Evolutionary conservation across 164 flowering plant genomes (phyloP), one percentile per base, ranked within the genome.

Genomic region (Stephania yunnanensis): DNA sequence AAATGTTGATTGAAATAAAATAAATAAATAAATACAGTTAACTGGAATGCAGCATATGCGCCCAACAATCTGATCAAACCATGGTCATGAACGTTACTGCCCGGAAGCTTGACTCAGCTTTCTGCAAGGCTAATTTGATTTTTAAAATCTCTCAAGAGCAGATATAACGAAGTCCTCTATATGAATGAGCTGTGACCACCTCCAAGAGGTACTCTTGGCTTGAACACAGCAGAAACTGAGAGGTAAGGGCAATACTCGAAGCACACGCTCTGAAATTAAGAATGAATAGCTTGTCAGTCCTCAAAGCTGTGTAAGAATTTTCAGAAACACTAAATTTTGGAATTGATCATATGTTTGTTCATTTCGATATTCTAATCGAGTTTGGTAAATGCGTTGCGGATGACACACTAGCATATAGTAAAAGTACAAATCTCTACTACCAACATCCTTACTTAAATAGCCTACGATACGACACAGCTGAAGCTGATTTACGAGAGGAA

Each of bases 121-220:
- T 55, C 63, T 10, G 63, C 63, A 55, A 19, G 19, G 13, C 63
- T 17, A 36, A 55, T 55, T 55, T 10, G 1, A 5, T 55, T 2
- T 12, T 5, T 10, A 15, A 12, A 12, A 55, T 12, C 63, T 15
- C 63, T 55, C n/a, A 11, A 4, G 6, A 55, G 5, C 13, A 7
- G 36, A n/a, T 1, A 9, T 30, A 15, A 52, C 50, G 65, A 69
- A 68, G 7, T 69, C 30, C 65, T 10, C 53, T 87, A 92, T 8
- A 86, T 50, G 76, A 87, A 95, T 58, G 93, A 89, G 75, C 83
- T 87, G 76, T 84, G 86, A 29, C 97, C 98, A 80, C 97, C 97
- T 61, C 94, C 93, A 72, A 92, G 88, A 30, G 98, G 97, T 71
- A 89, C 88, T 81, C 87, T 88, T 52, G 97, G 97, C 85, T 83